Percentiles rank a stretch among this genome's conserved stretches.
Evolutionary conservation across 345 rosid genomes (phyloP).

Genomic region (Arabis alpina): DNA sequence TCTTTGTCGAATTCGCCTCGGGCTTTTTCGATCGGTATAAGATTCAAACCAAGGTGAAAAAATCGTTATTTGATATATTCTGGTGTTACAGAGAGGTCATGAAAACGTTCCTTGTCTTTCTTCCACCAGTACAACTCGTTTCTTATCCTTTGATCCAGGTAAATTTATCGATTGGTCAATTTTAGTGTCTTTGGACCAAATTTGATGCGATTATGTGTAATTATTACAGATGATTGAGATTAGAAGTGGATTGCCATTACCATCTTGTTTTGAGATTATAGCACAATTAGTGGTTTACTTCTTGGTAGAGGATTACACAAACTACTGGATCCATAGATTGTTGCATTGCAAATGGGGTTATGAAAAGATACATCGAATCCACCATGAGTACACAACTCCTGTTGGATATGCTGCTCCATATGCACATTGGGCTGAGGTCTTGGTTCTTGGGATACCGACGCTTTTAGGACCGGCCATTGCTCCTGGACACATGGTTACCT

Average conservation of each 20-base stretch:
- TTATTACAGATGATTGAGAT: constrained; percentile 62
- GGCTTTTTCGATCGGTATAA: constrained; percentile 54
- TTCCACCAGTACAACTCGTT: constrained; percentile 71
- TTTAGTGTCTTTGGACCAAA: no score
- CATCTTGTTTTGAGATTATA: constrained; percentile 68
- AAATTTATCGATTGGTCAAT: not conserved
- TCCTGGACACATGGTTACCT: constrained; percentile 83
- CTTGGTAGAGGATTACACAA: constrained; percentile 70
- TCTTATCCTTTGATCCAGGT: constrained; percentile 79
- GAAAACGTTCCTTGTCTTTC: constrained; percentile 60
- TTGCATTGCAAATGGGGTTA: constrained; percentile 82
- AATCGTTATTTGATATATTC: constrained; percentile 55
- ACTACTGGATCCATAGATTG: constrained; percentile 84
- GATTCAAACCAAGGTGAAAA: constrained; percentile 79
- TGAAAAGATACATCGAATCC: constrained; percentile 71
- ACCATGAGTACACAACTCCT: constrained; percentile 84
- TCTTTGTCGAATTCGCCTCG: constrained; percentile 48
- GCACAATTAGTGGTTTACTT: constrained; percentile 74
- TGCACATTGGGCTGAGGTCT: constrained; percentile 82
- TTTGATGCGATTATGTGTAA: not conserved
- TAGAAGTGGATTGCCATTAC: constrained; percentile 71
- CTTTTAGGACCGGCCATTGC: constrained; percentile 82
- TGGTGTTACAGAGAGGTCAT: constrained; percentile 72
- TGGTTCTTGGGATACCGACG: constrained; percentile 80
- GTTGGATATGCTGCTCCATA: constrained; percentile 74